A percentile compares a stretch with the other conserved stretches of the same genome.
These are phyloP conservation scores for Thelonectria blattea DNA, from an alignment of 2,329 filamentous ascomycete species.

Conservation along the genomic window DNA sequence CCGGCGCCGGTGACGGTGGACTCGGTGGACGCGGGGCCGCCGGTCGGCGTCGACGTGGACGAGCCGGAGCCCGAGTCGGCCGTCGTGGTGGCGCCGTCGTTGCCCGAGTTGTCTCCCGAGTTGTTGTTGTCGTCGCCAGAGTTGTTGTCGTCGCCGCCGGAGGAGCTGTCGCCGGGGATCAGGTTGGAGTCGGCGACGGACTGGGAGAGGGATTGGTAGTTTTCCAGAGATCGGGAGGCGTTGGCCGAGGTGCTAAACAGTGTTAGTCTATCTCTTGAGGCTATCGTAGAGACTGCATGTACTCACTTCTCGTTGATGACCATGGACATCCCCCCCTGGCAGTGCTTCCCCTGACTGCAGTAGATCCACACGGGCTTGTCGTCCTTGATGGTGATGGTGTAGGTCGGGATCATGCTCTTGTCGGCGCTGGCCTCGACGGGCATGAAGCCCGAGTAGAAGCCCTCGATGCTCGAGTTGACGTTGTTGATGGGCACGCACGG, in stretches of 20 bases:
- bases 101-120: constrained; percentile 4
- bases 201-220: constrained; percentile 53
- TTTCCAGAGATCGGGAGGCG: constrained; percentile 55
- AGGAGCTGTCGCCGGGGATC: constrained; percentile 23
- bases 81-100: constrained; percentile 8
- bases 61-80: constrained; percentile 1
- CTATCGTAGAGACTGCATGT: neutral
- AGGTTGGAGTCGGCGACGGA: constrained; percentile 37
- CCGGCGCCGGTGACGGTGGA: constrained; percentile 31
- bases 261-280: constrained; percentile 6
- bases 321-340: constrained; percentile 76
- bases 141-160: constrained; percentile 27
- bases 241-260: constrained; percentile 54
- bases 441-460: constrained; percentile 73
- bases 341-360: constrained; percentile 77
- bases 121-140: constrained; percentile 10
- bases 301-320: constrained; percentile 77
- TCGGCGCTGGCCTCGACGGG: constrained; percentile 60
- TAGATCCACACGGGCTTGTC: constrained; percentile 79
- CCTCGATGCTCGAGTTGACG: constrained; percentile 57
- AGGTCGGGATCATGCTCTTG: constrained; percentile 66
- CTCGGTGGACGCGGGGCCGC: constrained; percentile 26
- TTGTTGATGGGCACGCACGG: constrained; percentile 69
- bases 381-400: constrained; percentile 72
- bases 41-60: constrained; percentile 30